Base-by-base conservation (phyloP, 2,329 filamentous ascomycete genomes). In the Chrysosporium keratinophilum region DNA sequence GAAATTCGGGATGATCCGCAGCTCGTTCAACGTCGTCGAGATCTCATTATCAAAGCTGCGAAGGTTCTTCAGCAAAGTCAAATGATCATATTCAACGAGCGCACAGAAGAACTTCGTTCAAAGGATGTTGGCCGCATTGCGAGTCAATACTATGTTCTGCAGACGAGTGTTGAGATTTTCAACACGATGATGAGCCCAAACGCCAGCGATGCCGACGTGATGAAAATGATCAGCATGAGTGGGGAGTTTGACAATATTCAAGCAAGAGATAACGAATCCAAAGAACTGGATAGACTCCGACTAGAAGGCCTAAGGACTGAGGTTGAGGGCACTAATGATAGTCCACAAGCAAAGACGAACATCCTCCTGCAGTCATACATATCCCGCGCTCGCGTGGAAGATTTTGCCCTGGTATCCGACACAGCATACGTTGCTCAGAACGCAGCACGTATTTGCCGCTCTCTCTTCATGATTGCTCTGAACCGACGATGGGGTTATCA, bases 11-110 rank as follows among this genome's bases (percentile, higher is more conserved):
- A 97, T 61, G 93, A 98, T 63, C 90, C 89, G 0, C 84, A 83
- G 56, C 78, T 98, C 23, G 88, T 96, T 1, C 85, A 93, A 64
- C 79, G 91, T 60, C 82, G 93, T 50, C 82, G 90, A 2, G 84
- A 93, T 59, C 76, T 98, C 50, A 85, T 93, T 52, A 89, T 95
- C 43, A 84, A 95, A 62, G 93, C 93, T 20, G 93, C 93, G 0
- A 79, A 84, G 42, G 87, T 88, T 4, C 74, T 98, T 42, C 90
- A 96, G 65, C 80, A 90, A 64, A 95, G 88, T 61, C 93, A 98
- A 70, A 98, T 98, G 94, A 93, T 98, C 63, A 93, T 98, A 54
- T 98, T 91, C 75, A 96, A 98, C 60, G 93, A 97, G 65, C 81
- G 77, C 15, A 98, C 91, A 0, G 91, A 96, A 61, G 91, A 96